These are phyloP conservation scores for Pythium dissimile DNA, from an alignment of 352 stramenopile species.

Conservation along the genomic window DNA sequence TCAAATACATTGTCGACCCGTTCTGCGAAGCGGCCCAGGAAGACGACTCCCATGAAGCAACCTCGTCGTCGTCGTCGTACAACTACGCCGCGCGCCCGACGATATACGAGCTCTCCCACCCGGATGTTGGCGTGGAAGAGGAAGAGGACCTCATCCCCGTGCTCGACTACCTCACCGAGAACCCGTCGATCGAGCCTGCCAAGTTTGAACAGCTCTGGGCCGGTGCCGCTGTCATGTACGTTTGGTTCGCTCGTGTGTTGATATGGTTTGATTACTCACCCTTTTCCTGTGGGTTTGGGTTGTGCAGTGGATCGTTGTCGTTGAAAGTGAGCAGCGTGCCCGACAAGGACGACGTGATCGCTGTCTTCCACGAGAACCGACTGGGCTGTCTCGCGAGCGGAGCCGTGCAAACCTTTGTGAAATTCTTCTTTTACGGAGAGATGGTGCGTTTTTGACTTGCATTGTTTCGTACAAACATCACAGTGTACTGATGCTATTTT, in stretches of 20 bases:
- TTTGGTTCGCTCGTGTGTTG: slow-evolving; percentile 7
- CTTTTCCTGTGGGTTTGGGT: slow-evolving; percentile 24
- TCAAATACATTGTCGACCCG: slow-evolving; percentile 65
- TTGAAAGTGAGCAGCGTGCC: slow-evolving; percentile 47
- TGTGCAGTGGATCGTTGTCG: slow-evolving; percentile 46
- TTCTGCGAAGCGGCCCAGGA: slow-evolving; percentile 34
- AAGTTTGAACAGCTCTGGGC: slow-evolving; percentile 84
- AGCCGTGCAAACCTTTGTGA: slow-evolving; percentile 62
- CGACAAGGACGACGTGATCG: slow-evolving; percentile 76
- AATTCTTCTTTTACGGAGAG: slow-evolving; percentile 88
- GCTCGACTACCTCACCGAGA: slow-evolving; percentile 61
- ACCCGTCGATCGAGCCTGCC: slow-evolving; percentile 56
- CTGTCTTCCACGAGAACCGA: slow-evolving; percentile 59
- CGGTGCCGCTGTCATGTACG: slow-evolving; percentile 69
- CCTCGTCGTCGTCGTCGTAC: slow-evolving; percentile 3
- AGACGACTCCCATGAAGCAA: slow-evolving; percentile 2
- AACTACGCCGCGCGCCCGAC: slow-evolving; percentile 13
- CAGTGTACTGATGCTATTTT: background rate
- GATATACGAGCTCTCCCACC: slow-evolving; percentile 16
- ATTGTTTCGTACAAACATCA: background rate
- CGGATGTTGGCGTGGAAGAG: slow-evolving; percentile 21
- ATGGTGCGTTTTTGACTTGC: slow-evolving; percentile 41
- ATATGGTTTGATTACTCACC: background rate
- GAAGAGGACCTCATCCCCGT: slow-evolving; percentile 55
- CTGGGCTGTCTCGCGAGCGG: slow-evolving; percentile 81